phyloP scores from a whole-genome alignment of 352 stramenopile species.

The Globisporangium radiosum region DNA sequence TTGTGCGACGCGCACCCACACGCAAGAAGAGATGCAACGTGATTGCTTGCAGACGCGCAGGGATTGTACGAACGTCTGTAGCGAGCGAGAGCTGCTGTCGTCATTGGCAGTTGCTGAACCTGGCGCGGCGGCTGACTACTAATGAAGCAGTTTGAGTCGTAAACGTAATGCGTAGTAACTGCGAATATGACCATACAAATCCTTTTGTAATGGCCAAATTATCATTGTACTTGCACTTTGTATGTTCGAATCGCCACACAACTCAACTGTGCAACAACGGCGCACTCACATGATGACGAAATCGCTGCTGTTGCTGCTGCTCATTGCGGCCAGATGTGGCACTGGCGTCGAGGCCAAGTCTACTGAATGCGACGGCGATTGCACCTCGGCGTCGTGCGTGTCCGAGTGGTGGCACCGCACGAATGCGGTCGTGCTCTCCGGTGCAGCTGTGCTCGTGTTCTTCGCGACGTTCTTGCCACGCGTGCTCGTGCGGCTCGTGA shows the following conservation, averaged over 20 bases:
- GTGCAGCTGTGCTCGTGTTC: slow-evolving; percentile 74
- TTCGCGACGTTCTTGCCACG: slow-evolving; percentile 84
- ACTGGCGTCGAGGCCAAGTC: not conserved
- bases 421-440: slow-evolving; percentile 34
- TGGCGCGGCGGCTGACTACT: no score
- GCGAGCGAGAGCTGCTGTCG: no score
- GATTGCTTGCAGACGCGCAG: no score
- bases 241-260: not conserved
- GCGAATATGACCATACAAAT: no score
- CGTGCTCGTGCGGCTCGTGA: slow-evolving; percentile 75
- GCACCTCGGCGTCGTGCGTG: slow-evolving; percentile 40
- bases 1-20: no score
- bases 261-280: not conserved
- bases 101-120: no score
- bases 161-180: no score
- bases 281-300: not conserved
- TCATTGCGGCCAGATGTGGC: not conserved
- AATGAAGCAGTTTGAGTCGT: no score
- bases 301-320: not conserved
- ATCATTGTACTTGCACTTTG: no score
- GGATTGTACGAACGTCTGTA: no score
- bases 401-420: slow-evolving; percentile 48
- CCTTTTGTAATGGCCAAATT: no score
- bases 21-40: no score
- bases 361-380: slow-evolving; percentile 23